A percentile compares a stretch with the other conserved stretches of the same genome.
Evolutionary conservation across 1,284 basidiomycete species (phyloP).

Genomic region (Filobasidium uniguttulatum): DNA sequence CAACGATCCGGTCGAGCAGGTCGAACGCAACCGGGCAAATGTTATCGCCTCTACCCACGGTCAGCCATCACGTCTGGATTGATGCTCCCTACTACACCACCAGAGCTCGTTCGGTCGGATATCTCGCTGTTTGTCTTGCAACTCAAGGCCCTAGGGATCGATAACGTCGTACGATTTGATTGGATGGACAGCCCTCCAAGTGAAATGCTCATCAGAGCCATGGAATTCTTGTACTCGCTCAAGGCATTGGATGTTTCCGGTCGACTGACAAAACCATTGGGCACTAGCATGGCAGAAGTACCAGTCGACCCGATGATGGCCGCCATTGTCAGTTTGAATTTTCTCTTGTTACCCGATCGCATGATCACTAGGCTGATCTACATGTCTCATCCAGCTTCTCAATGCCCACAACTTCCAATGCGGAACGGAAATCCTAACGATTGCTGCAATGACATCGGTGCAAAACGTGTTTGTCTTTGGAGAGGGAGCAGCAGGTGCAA

Average conservation of each 20-base stretch:
- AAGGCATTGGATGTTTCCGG: constrained; percentile 43
- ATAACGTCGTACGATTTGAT: constrained; percentile 73
- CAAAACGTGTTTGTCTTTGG: constrained; percentile 80
- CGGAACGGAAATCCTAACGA: constrained; percentile 83
- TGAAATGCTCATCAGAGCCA: constrained; percentile 66
- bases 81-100: constrained; percentile 52
- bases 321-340: constrained; percentile 39
- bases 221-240: constrained; percentile 48
- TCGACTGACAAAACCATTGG: constrained; percentile 40
- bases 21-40: constrained; percentile 76
- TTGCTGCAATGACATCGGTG: constrained; percentile 86
- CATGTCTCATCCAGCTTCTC: constrained; percentile 53
- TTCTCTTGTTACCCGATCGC: constrained; percentile 3
- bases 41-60: constrained; percentile 79
- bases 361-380: too few species aligned
- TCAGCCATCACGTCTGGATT: constrained; percentile 40
- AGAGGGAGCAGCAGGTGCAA: constrained; percentile 57
- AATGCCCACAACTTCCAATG: constrained; percentile 69
- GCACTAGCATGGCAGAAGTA: constrained; percentile 44
- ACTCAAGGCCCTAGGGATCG: constrained; percentile 83
- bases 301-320: constrained; percentile 46
- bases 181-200: constrained; percentile 80
- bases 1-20: constrained; percentile 84
- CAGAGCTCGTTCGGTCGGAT: constrained; percentile 81
- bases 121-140: constrained; percentile 78